Evolutionary conservation across 768 basidiomycete genomes (phyloP).

Genomic region (Mycena leptocephala): DNA sequence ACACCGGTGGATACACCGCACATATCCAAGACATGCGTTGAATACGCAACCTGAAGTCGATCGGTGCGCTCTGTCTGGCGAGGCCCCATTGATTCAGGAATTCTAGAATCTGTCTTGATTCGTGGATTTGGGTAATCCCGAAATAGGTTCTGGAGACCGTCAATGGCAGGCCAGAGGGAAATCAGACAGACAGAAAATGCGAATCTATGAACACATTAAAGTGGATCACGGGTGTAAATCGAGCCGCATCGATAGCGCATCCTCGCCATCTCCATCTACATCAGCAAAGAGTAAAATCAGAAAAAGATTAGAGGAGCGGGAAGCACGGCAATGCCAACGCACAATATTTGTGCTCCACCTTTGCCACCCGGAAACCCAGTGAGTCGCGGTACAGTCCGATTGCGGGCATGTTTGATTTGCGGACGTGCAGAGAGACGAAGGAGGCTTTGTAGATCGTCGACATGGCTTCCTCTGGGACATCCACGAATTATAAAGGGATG

Average conservation of each 20-base stretch:
- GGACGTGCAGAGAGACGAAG: slow-evolving; percentile 92
- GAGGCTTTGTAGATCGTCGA: slow-evolving; percentile 86
- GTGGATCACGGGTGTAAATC: slow-evolving; percentile 30
- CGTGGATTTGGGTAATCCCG: too few relatives aligned
- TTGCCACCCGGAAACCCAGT: slow-evolving; percentile 90
- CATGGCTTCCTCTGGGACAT: slow-evolving; percentile 89
- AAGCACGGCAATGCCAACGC: slow-evolving; percentile 49
- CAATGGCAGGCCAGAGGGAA: too few relatives aligned
- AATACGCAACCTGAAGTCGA: too few relatives aligned
- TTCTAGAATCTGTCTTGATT: too few relatives aligned
- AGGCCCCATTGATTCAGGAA: too few relatives aligned
- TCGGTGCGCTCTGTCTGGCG: too few relatives aligned
- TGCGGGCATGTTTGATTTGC: slow-evolving; percentile 96
- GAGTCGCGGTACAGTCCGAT: slow-evolving; percentile 91
- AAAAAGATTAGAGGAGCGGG: background rate
- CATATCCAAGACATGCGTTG: too few relatives aligned
- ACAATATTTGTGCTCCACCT: slow-evolving; percentile 95
- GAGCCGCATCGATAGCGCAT: slow-evolving; percentile 89
- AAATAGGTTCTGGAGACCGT: too few relatives aligned
- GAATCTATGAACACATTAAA: background rate
- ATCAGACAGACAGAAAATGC: background rate
- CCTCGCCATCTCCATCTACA: slow-evolving; percentile 90
- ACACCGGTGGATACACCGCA: too few relatives aligned
- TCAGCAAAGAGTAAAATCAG: background rate
- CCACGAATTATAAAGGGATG: background rate